Evolutionary conservation across 805 yeast genomes (phyloP), one percentile per base, ranked within the genome.

Genomic region (Isabelozyma pseudorhagii): DNA sequence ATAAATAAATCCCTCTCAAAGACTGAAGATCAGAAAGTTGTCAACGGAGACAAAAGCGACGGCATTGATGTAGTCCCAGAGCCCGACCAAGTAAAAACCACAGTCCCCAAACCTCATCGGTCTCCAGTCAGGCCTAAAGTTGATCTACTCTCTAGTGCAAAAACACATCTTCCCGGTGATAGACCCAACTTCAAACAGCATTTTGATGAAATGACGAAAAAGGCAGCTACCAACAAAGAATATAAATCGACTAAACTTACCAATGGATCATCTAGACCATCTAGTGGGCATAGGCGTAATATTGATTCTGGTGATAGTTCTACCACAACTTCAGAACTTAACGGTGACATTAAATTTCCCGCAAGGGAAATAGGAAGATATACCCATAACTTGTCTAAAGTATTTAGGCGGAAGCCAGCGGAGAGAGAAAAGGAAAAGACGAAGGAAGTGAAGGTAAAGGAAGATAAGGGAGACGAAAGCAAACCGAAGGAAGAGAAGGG

Each of bases 141-240:
- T 3, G 45, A 42, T 42, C 11, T 28, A 28, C 45, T 28, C 28
- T 13, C 18, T 8, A 42, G 7, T 27, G 21, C 45, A 4, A n/a
- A 42, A 28, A 14, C 45, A 28, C 25, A 42, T 31, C 28, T 13
- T 11, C 21, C 45, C 5, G 59, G 54, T 13, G 67, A 63, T 27
- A 51, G 72, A 34, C 72, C 72, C 2, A 58, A 69, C 49, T 68
- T 68, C 57, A 68, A 65, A 46, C 59, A 66, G 51, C 66, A 64
- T 44, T 59, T 67, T 43, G 59, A 52, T 44, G 71, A 68, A 34
- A 54, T 68, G 36, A 64, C 60, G 15, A 58, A 54, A 45, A 60
- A 46, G 38, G 48, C 36, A 9, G 25, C 28, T 17, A 15, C 8
- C 6, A 40, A 38, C 18, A 46, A 15, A 51, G 44, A 53, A 50